Percentiles rank a stretch among this genome's conserved stretches.
Conservation (phyloP, 441 rosid species). For the Pelargonium myrrhifolium region DNA sequence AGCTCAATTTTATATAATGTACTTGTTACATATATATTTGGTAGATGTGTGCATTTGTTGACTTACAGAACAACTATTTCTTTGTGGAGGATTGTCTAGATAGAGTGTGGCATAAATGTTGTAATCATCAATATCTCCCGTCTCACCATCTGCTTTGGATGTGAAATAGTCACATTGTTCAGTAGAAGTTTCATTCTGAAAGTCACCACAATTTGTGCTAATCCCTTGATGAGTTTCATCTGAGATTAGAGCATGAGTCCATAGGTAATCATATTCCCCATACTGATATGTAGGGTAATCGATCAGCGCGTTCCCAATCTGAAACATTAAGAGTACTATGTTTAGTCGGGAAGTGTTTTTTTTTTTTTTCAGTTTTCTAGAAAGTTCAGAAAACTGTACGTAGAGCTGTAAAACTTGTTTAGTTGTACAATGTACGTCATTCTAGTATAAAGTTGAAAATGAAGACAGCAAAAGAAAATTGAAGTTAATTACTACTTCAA, state of each 20-base stretch:
- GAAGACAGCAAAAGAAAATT: too few species aligned
- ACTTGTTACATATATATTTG: not conserved
- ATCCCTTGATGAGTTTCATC: conserved; percentile 24
- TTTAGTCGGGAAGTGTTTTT: too few species aligned
- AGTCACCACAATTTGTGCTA: conserved; percentile 19
- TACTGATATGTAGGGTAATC: conserved; percentile 8
- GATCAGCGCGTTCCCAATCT: conserved; percentile 36
- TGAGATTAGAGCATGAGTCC: conserved; percentile 31
- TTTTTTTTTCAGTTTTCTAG: too few species aligned
- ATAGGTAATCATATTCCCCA: conserved; percentile 21
- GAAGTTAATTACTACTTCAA: too few species aligned
- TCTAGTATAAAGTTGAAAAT: too few species aligned
- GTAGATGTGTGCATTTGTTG: not conserved
- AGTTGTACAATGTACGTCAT: too few species aligned
- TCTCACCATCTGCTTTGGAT: not conserved
- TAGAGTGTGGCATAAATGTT: conserved; percentile 29
- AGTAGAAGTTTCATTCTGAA: not conserved
- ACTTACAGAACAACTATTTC: conserved; percentile 15
- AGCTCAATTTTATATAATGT: not conserved
- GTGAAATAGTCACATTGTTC: conserved; percentile 6
- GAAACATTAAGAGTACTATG: not conserved
- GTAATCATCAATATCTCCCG: conserved; percentile 15
- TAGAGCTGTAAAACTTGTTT: not conserved
- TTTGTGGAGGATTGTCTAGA: not conserved
- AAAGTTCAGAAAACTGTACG: not conserved